phyloP scores from a whole-genome alignment of 208 protist genomes.

The Jaenimonas drosophilae region DNA sequence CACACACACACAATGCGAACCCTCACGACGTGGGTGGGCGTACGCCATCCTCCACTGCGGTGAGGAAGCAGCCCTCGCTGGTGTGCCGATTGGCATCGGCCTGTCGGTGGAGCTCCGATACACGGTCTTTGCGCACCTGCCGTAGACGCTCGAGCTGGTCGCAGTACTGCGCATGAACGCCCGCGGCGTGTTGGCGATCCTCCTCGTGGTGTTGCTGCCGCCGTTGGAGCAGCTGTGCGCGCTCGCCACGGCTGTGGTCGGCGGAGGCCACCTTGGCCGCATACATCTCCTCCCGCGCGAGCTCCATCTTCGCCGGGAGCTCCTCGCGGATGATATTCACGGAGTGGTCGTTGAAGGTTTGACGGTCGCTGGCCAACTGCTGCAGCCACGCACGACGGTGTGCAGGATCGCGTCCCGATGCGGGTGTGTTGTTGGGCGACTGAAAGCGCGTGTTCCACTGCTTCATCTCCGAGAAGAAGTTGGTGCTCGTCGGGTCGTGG shows the following conservation, averaged over 20 bases:
- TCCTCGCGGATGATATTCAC: constrained; percentile 14
- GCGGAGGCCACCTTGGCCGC: constrained; percentile 10
- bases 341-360: constrained; percentile 15
- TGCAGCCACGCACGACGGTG: constrained; percentile 27
- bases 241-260: constrained; percentile 15
- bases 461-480: constrained; percentile 33
- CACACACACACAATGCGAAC: too few relatives aligned
- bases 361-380: constrained; percentile 15
- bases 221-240: constrained; percentile 6
- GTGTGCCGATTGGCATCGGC: too few relatives aligned
- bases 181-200: constrained; percentile 8
- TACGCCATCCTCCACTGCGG: too few relatives aligned
- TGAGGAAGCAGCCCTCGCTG: too few relatives aligned
- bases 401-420: constrained; percentile 11
- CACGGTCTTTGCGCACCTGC: constrained; percentile 15
- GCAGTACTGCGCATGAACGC: constrained; percentile 13
- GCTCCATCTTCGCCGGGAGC: constrained; percentile 10
- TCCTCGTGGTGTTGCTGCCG: constrained; percentile 7
- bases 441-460: constrained; percentile 19
- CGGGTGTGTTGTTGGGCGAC: constrained; percentile 16
- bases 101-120: constrained; percentile 18
- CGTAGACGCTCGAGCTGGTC: constrained; percentile 15
- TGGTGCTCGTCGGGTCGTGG: too few relatives aligned
- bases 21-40: too few relatives aligned
- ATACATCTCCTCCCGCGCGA: constrained; percentile 14